Evolutionary conservation across 257 asterid genomes (phyloP), one percentile per base, ranked within the genome.

Genomic region (Ehretia macrophylla): DNA sequence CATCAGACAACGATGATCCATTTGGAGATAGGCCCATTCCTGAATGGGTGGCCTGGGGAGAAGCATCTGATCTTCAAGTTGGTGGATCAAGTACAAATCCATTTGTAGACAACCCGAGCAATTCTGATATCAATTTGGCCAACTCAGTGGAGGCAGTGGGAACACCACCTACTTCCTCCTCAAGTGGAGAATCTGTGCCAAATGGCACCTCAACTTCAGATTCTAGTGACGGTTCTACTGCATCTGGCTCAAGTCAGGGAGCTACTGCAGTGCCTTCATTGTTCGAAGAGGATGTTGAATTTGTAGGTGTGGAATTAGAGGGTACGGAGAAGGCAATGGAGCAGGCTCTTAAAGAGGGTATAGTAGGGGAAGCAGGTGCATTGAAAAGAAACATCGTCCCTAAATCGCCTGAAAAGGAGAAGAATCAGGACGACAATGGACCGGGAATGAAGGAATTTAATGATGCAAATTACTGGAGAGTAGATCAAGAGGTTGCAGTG

Each of bases 251-350:
- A 12, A 65, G 72, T 54, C 72, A 53, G 51, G 79, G 73, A 67
- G 58, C 70, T 58, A 73, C 71, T 58, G 54, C 73, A 44, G 85
- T 85, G n/a, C 97, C 90, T 19, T 93, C 94, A 32, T 71, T 93
- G 72, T 88, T 93, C 52, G 97, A 93, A 79, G 97, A 86, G 78
- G 99, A 89, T 18, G 96, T 86, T n/a, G 95, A 93, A 77, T 93
- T 93, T 64, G 96, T 93, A 22, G 99, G 97, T 11, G 96, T 85
- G 32, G 97, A 89, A 77, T 54, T 85, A 52, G 99, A 86, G 76
- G 96, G 97, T 10, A 85, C 94, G 0, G 80, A 69, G 75, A 70
- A 69, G 68, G 84, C 96, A 51, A 86, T 86, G 96, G 96, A 86
- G 55, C 95, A 84, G 51, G 99, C 99, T 58, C 77, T 89, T 2